These are phyloP conservation scores for Mallotus nudiflorus DNA, from an alignment of 345 rosid species.

Conservation along the genomic window DNA sequence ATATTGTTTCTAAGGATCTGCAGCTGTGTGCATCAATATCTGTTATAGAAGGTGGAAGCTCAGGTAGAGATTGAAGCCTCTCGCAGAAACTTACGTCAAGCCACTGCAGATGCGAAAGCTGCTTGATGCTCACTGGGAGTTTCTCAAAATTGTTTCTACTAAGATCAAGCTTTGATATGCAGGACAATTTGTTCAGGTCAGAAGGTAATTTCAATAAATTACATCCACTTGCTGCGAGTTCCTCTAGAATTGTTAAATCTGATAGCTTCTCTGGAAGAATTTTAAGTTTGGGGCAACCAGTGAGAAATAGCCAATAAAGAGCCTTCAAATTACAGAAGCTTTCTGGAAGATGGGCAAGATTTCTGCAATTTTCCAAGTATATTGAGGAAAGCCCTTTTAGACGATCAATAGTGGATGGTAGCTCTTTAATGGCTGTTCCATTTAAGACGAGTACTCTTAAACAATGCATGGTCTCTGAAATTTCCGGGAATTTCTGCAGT, in stretches of 20 bases:
- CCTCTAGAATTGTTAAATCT: not conserved
- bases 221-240: not conserved
- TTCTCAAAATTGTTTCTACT: not conserved
- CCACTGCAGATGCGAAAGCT: not conserved
- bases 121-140: not conserved
- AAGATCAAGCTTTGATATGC: not conserved
- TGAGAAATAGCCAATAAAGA: not conserved
- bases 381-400: not conserved
- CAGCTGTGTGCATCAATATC: not conserved
- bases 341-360: not conserved
- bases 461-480: not conserved
- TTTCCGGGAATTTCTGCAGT: not conserved
- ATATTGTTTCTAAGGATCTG: not conserved
- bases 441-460: not conserved
- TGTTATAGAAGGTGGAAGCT: no score
- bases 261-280: not conserved
- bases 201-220: not conserved
- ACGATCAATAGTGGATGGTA: conserved; percentile 2
- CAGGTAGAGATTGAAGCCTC: not conserved
- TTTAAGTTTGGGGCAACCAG: not conserved
- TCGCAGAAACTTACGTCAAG: not conserved
- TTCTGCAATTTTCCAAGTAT: not conserved
- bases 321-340: not conserved
- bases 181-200: not conserved
- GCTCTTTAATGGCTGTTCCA: conserved; percentile 8